A percentile compares a stretch with the other conserved stretches of the same genome.
These are phyloP conservation scores for Talaromyces nanjingensis DNA, from an alignment of 495 filamentous ascomycete genomes.

Conservation along the genomic window DNA sequence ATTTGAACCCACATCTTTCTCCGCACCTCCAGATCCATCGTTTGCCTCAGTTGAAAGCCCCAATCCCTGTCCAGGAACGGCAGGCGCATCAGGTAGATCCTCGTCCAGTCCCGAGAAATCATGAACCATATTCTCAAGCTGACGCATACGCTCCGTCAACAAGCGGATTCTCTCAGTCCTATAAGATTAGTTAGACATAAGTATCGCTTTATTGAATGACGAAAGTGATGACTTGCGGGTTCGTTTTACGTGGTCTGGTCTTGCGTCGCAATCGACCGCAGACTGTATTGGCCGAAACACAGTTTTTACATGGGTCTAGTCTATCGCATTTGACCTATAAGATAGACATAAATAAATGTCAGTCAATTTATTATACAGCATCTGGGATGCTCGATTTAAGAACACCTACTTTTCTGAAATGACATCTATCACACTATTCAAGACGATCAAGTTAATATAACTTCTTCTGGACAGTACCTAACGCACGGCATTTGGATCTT, in stretches of 20 bases:
- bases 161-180: background rate
- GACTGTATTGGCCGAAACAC: background rate
- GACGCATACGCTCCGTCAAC: background rate
- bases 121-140: background rate
- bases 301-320: constrained; percentile 4
- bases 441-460: background rate
- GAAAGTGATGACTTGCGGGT: background rate
- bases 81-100: background rate
- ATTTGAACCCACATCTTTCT: no score
- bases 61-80: background rate
- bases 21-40: background rate
- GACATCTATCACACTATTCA: background rate
- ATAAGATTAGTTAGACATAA: background rate
- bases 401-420: background rate
- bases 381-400: background rate
- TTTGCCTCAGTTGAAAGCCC: background rate
- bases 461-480: background rate
- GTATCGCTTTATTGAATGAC: background rate
- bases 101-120: background rate
- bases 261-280: background rate
- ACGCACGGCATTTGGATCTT: background rate
- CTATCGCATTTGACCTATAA: constrained; percentile 3
- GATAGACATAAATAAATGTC: background rate
- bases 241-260: background rate
- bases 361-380: background rate